Evolutionary conservation across 768 basidiomycete species (phyloP), one percentile per base, ranked within the genome.

Genomic region (Tylopilus plumbeoviolaceoides): DNA sequence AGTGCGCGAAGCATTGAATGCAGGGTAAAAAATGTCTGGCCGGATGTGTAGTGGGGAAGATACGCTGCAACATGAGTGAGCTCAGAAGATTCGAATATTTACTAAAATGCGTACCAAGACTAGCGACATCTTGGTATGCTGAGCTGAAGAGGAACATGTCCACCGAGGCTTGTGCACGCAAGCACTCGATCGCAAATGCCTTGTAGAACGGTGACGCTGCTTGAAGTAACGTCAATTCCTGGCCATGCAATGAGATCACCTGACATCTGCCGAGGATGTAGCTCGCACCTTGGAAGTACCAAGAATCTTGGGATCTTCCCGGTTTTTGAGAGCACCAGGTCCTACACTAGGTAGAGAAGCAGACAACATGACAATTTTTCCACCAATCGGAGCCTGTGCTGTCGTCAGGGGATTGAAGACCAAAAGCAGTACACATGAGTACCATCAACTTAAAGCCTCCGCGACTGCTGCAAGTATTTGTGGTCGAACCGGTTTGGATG

Each of bases 71-170:
- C 27, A 50, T 8, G 18, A 30, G 25, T 61, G 43, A n/a, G 33
- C 36, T 20, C 27, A 36, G 30, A 49, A 27, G 18, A 43, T 31
- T 25, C 3, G 6, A 25, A n/a, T n/a, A n/a, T n/a, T 9, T 35
- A 51, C 49, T 4, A 10, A 52, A 17, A 4, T 21, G 27, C 46
- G 57, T 65, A 91, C 93, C 87, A 17, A 99, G 78, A 54, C 85
- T 93, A 1, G 97, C 93, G 40, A 98, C 92, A 71, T 98, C 97
- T 60, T 95, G 94, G 67, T 98, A 99, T 18, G 79, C 77, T 8
- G 92, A 79, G 59, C 91, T 91, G 76, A 98, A 98, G 53, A 99
- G 77, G 85, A 98, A 98, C 95, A 99, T 98, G 69, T 98, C 95
- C 53, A 98, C 95, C 0, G 94, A 92, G 42, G 98, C 91, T 70